These are phyloP conservation scores for Neurospora sp. DNA, from an alignment of 495 filamentous ascomycete species.

Conservation along the genomic window DNA sequence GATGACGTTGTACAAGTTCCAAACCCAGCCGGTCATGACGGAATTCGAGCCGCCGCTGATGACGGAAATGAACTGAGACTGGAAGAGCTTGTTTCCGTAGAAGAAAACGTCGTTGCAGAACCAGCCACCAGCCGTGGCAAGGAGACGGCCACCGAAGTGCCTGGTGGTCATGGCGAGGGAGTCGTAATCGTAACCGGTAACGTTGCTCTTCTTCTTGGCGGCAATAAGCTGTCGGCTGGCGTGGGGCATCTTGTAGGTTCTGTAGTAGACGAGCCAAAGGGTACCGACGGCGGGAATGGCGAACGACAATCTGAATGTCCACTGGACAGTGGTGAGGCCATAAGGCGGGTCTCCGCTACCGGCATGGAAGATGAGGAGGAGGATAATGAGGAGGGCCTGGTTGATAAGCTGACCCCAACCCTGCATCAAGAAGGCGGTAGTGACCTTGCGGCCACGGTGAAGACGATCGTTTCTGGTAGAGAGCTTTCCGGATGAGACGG, in stretches of 20 bases:
- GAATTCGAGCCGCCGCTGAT: conserved; percentile 49
- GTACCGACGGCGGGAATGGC: conserved; percentile 78
- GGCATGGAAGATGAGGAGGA: conserved; percentile 73
- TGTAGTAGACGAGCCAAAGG: conserved; percentile 86
- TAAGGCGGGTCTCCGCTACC: conserved; percentile 64
- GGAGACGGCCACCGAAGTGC: conserved; percentile 69
- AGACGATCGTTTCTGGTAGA: conserved; percentile 84
- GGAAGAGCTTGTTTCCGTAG: conserved; percentile 97
- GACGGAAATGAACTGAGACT: conserved; percentile 69
- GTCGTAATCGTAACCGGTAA: conserved; percentile 79
- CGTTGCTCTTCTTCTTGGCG: conserved; percentile 73
- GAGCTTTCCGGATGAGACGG: conserved; percentile 70
- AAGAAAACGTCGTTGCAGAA: conserved; percentile 94
- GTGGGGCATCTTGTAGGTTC: conserved; percentile 76
- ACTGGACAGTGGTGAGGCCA: conserved; percentile 58
- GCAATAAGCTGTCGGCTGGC: conserved; percentile 59
- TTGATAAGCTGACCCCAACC: conserved; percentile 93
- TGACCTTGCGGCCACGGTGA: conserved; percentile 87
- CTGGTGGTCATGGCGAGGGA: conserved; percentile 65
- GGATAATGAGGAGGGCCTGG: conserved; percentile 72
- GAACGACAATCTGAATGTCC: conserved; percentile 78
- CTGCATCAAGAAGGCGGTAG: conserved; percentile 91
- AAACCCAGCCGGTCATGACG: conserved; percentile 78
- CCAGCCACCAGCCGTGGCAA: conserved; percentile 81
- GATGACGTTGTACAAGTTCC: conserved; percentile 77